Evolutionary conservation across 2,329 filamentous ascomycete species (phyloP).

Genomic region (Cryphonectria carpinicola): DNA sequence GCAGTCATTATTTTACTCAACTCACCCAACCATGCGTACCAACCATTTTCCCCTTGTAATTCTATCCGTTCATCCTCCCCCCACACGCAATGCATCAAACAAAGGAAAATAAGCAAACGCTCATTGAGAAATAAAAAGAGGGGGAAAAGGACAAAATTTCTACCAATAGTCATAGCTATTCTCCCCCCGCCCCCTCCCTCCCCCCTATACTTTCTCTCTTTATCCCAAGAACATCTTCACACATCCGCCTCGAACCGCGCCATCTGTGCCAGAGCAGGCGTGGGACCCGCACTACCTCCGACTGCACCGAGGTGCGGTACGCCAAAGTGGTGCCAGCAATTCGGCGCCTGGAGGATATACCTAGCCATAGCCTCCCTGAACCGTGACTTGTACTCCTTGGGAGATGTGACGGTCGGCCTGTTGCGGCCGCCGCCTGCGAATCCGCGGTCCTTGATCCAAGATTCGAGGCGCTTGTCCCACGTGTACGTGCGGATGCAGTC

Average conservation of each 20-base stretch:
- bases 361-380: constrained; percentile 95
- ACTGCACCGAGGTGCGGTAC: constrained; percentile 34
- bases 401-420: constrained; percentile 92
- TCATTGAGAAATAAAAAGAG: background rate
- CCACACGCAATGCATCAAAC: background rate
- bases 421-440: constrained; percentile 77
- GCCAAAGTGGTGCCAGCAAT: constrained; percentile 75
- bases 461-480: constrained; percentile 99
- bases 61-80: background rate
- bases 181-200: too few species aligned
- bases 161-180: background rate
- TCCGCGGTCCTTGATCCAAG: constrained; percentile 97
- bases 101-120: background rate
- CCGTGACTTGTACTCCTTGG: constrained; percentile 94
- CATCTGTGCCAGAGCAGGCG: constrained; percentile 12
- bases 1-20: background rate
- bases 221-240: background rate
- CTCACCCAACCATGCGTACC: background rate
- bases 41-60: background rate
- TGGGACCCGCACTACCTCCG: constrained; percentile 2
- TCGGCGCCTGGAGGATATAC: constrained; percentile 75
- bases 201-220: background rate
- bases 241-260: constrained; percentile 13
- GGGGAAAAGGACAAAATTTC: background rate
- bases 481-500: constrained; percentile 98